These are phyloP conservation scores for Talaromyces sp. DNA, from an alignment of 2,329 filamentous ascomycete species.

Conservation along the genomic window DNA sequence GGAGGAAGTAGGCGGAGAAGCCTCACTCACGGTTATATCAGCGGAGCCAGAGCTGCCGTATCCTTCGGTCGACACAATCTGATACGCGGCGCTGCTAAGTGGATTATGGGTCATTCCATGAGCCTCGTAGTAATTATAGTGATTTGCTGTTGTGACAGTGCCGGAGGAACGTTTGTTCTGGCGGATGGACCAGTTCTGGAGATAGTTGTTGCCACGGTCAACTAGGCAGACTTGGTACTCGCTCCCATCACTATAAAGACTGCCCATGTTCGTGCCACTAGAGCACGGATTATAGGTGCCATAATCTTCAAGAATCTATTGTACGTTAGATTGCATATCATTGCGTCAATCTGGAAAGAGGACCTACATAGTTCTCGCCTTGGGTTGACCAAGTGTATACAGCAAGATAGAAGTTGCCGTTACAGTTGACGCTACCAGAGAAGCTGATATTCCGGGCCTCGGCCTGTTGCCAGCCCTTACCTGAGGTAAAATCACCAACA, in stretches of 20 bases:
- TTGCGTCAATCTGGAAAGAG: background rate
- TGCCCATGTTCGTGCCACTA: background rate
- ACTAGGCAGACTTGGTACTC: slow-evolving; percentile 1
- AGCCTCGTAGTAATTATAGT: slow-evolving; percentile 1
- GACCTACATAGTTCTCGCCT: slow-evolving; percentile 3
- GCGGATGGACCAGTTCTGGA: slow-evolving; percentile 3
- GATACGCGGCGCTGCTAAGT: background rate
- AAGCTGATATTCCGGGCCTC: background rate
- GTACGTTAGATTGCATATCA: background rate
- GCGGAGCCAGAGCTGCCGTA: background rate
- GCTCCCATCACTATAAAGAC: background rate
- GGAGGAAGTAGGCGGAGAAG: background rate
- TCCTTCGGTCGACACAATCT: slow-evolving; percentile 5
- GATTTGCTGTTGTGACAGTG: slow-evolving; percentile 1
- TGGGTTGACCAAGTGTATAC: slow-evolving; percentile 2
- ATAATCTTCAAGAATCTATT: slow-evolving; percentile 1
- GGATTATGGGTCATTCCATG: background rate
- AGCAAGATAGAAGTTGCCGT: slow-evolving; percentile 2
- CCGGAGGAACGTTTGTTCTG: background rate
- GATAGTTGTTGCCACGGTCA: background rate
- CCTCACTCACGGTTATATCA: background rate
- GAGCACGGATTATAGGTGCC: slow-evolving; percentile 1
- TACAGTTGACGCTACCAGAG: background rate
- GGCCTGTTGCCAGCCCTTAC: background rate
- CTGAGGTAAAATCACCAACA: background rate